Conservation (phyloP, 2,329 filamentous ascomycete species). For the Zasmidium cellare region DNA sequence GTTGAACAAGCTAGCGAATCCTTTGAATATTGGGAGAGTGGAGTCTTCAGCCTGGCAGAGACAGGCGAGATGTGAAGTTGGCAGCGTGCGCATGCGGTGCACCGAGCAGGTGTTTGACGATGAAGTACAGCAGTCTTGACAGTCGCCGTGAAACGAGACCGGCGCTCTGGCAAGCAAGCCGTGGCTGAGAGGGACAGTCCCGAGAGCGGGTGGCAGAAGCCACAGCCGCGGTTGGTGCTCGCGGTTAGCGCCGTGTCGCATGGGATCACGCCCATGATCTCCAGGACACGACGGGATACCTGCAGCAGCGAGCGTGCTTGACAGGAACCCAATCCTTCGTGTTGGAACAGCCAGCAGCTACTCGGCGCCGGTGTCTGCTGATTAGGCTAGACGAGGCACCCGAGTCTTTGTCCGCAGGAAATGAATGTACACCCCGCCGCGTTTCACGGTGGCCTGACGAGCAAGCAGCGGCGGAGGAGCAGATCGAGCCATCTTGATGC, state of each 20-base stretch:
- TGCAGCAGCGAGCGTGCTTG: conserved; percentile 14
- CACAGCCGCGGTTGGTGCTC: conserved; percentile 19
- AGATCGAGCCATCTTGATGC: conserved; percentile 8
- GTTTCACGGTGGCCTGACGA: conserved; percentile 10
- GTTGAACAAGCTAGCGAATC: conserved; percentile 19
- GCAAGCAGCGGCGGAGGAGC: not conserved
- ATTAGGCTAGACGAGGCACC: not conserved
- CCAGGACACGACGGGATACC: conserved; percentile 13
- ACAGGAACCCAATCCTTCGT: conserved; percentile 9
- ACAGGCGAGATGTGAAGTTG: conserved; percentile 2
- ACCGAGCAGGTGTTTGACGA: conserved; percentile 7
- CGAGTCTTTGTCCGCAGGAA: not conserved
- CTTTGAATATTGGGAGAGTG: conserved; percentile 17
- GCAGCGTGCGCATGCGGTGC: conserved; percentile 8
- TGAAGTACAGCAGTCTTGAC: conserved; percentile 21
- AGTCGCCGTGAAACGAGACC: conserved; percentile 20
- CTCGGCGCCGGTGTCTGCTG: not conserved
- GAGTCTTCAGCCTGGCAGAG: conserved; percentile 2
- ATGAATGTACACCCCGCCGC: conserved; percentile 2
- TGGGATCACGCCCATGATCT: conserved; percentile 20
- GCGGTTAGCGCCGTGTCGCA: conserved; percentile 13
- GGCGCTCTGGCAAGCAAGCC: conserved; percentile 17
- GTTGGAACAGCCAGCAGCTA: not conserved
- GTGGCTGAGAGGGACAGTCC: conserved; percentile 12
- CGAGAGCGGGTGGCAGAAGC: conserved; percentile 19